Percentiles rank a stretch among this genome's conserved stretches.
Conservation (phyloP, 2,329 filamentous ascomycete species). For the Stemphylium beticola region DNA sequence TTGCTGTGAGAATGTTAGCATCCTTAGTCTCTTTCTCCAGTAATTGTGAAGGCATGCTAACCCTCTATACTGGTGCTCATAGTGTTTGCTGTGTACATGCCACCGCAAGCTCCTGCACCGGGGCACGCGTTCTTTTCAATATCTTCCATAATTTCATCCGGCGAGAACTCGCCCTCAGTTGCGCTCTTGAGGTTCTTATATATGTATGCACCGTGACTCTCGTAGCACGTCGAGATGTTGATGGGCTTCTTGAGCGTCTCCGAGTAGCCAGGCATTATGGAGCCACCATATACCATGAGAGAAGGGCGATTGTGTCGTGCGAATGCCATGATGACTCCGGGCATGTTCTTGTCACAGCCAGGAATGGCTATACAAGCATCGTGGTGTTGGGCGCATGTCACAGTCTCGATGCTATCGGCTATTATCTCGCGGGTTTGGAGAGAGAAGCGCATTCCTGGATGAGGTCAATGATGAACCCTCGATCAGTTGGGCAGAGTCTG, state of each 20-base stretch:
- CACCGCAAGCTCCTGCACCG: constrained; percentile 79
- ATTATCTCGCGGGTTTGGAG: constrained; percentile 91
- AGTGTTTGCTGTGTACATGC: constrained; percentile 95
- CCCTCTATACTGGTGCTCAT: constrained; percentile 87
- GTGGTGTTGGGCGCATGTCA: constrained; percentile 89
- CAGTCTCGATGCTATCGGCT: constrained; percentile 90
- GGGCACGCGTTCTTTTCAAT: constrained; percentile 81
- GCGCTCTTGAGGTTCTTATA: constrained; percentile 78
- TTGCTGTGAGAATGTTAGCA: constrained; percentile 57
- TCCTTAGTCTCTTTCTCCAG: not conserved
- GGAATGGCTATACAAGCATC: constrained; percentile 94
- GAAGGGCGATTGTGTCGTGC: constrained; percentile 90
- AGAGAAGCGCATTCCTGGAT: constrained; percentile 88
- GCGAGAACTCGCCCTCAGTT: constrained; percentile 69
- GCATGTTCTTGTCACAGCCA: constrained; percentile 98
- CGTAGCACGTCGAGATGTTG: constrained; percentile 89
- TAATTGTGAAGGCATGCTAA: not conserved
- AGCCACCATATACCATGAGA: constrained; percentile 94
- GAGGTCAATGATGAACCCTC: not conserved
- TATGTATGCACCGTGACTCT: constrained; percentile 80
- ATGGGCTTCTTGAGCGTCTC: constrained; percentile 76
- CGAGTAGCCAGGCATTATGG: constrained; percentile 86
- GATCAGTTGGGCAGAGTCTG: not conserved
- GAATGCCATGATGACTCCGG: constrained; percentile 87
- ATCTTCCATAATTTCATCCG: constrained; percentile 82